Base-by-base conservation (phyloP, 2,329 filamentous ascomycete species). In the Trichoderma oligosporum region DNA sequence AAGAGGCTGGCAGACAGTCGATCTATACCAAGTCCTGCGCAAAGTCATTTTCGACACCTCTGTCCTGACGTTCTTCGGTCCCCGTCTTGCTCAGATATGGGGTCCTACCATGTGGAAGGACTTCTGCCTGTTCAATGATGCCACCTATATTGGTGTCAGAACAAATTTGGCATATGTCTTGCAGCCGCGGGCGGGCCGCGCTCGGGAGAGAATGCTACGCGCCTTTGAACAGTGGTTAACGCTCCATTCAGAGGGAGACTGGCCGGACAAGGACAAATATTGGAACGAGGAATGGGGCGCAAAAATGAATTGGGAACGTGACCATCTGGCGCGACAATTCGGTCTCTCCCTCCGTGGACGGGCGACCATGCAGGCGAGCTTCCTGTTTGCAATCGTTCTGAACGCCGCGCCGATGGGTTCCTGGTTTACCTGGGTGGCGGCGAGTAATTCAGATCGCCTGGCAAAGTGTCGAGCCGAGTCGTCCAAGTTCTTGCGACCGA, bases 281-380 rank as follows among this genome's bases (percentile, higher is more conserved):
- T 53, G 49, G 49, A 42, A 25, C 24, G 49, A 53, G 36, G 49
- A 35, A 53, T 53, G 49, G 49, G 49, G 49, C 16, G 38, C 39
- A 20, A 41, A 27, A 31, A 25, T 53, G n/a, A 53, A 53, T 25
- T 18, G 38, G 25, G 49, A 53, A 11, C 38, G 49, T 20, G 29
- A 53, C 16, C 14, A 42, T 14, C 38, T 53, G 36, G 36, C 35
- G 12, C 35, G 27, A 35, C 38, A 41, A 25, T 53, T 29, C 29
- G 49, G 49, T 5, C 39, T 53, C 24, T 29, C 49, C 14, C 25
- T 53, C 35, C 49, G 49, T 31, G 49, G 49, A 8, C 49, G 35
- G 25, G 49, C 49, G 12, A n/a, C 49, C 12, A 25, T 53, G 25
- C 49, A 53, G 22, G 49, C 49, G 7, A 38, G 35, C 24, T 53